Conservation (phyloP, 2,329 filamentous ascomycete genomes). For the Simplicillium sp. region DNA sequence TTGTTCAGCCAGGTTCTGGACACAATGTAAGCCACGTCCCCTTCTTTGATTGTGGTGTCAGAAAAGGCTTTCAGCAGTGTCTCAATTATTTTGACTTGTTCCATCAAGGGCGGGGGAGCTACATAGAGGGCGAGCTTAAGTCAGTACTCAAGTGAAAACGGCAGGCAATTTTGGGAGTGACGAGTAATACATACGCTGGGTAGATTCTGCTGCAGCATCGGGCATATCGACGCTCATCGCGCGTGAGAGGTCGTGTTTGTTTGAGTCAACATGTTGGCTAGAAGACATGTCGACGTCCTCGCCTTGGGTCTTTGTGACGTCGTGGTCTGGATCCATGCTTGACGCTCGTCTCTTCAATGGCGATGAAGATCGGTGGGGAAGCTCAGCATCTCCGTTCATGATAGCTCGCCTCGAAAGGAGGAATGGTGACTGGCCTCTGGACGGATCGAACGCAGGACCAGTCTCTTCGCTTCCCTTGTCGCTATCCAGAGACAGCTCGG, state of each 20-base stretch:
- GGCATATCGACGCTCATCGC: slow-evolving; percentile 31
- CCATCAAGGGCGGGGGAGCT: slow-evolving; percentile 28
- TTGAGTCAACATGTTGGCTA: slow-evolving; percentile 15
- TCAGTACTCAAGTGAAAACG: slow-evolving; percentile 1
- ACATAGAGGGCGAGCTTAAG: not conserved
- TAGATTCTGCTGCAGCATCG: slow-evolving; percentile 9
- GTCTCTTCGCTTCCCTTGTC: slow-evolving; percentile 41
- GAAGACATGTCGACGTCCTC: slow-evolving; percentile 37
- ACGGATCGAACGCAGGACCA: slow-evolving; percentile 25
- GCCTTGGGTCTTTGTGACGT: slow-evolving; percentile 28
- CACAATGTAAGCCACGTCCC: slow-evolving; percentile 68
- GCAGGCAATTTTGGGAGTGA: slow-evolving; percentile 1
- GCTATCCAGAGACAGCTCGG: slow-evolving; percentile 46
- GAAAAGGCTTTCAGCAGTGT: slow-evolving; percentile 44
- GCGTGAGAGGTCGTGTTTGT: slow-evolving; percentile 18
- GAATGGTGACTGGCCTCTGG: slow-evolving; percentile 43
- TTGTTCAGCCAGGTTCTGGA: slow-evolving; percentile 70
- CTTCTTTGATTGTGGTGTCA: slow-evolving; percentile 51
- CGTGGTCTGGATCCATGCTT: slow-evolving; percentile 46
- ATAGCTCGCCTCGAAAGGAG: slow-evolving; percentile 41
- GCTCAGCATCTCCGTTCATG: slow-evolving; percentile 50
- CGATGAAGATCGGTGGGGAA: slow-evolving; percentile 52
- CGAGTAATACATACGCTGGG: slow-evolving; percentile 16
- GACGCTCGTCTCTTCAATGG: slow-evolving; percentile 55
- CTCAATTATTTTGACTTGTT: slow-evolving; percentile 66